Conservation (phyloP, 2,329 filamentous ascomycete genomes). For the Fusarium goolgardi region DNA sequence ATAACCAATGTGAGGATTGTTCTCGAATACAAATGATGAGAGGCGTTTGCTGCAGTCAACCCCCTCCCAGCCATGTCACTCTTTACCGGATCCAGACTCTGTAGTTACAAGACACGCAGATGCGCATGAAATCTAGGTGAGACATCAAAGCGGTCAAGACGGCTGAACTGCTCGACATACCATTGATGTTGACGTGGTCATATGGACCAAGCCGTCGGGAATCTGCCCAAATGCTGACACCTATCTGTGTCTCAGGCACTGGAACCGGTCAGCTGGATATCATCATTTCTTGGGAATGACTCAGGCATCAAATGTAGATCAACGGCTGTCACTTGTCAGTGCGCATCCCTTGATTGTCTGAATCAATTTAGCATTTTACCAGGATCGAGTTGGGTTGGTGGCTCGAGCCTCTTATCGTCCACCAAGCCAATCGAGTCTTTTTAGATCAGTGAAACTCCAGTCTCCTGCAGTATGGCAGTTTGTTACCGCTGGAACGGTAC, state of each 20-base stretch:
- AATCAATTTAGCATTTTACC: conserved; percentile 7
- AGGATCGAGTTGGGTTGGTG: conserved; percentile 8
- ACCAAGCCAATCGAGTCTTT: conserved; percentile 5
- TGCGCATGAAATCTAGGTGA: conserved; percentile 18
- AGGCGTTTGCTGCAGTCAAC: conserved; percentile 24
- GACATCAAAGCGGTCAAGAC: conserved; percentile 36
- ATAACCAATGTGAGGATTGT: conserved; percentile 21
- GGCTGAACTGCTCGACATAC: conserved; percentile 12
- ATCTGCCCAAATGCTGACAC: conserved; percentile 10
- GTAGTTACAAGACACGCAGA: conserved; percentile 24
- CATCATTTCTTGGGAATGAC: conserved; percentile 25
- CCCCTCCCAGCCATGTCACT: conserved; percentile 17
- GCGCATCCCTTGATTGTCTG: conserved; percentile 11
- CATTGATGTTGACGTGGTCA: conserved; percentile 31
- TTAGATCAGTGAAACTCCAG: conserved; percentile 21
- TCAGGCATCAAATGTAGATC: conserved; percentile 25
- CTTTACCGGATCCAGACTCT: conserved; percentile 23
- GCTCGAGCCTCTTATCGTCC: conserved; percentile 14
- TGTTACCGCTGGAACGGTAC: conserved; percentile 45
- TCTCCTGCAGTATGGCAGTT: conserved; percentile 37
- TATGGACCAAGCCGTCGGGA: conserved; percentile 42
- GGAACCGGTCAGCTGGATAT: conserved; percentile 36
- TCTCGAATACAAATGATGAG: conserved; percentile 28
- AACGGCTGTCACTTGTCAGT: conserved; percentile 31
- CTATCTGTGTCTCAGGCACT: conserved; percentile 37